A percentile compares a stretch with the other conserved stretches of the same genome.
phyloP scores from a whole-genome alignment of 768 basidiomycete species.

The Lentinula detonsa region DNA sequence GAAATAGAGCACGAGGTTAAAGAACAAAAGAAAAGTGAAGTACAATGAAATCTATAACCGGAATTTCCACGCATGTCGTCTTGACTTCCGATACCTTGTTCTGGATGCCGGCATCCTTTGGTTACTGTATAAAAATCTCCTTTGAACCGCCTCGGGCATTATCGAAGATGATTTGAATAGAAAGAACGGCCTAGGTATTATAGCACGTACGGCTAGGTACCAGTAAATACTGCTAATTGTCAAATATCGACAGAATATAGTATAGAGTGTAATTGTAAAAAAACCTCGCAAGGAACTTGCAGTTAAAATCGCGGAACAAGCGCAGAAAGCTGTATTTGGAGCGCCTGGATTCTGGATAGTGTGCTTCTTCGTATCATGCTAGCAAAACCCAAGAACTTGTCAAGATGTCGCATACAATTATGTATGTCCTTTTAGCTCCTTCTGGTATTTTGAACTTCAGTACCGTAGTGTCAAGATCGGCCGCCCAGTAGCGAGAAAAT shows the following conservation, averaged over 20 bases:
- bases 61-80: not conserved
- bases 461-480: not conserved
- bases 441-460: not conserved
- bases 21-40: constrained; percentile 2
- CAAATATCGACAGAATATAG: not conserved
- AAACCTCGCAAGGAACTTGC: not conserved
- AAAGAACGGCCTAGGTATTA: not conserved
- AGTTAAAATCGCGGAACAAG: not conserved
- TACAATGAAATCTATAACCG: not conserved
- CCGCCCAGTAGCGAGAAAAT: not conserved
- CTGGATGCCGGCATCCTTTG: not conserved
- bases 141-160: not conserved
- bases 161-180: not conserved
- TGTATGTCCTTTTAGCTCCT: not conserved
- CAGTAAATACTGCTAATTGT: not conserved
- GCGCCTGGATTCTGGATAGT: not conserved
- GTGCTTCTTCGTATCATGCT: not conserved
- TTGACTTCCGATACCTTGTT: not conserved
- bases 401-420: not conserved
- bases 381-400: not conserved
- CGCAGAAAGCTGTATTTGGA: not conserved
- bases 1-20: not conserved
- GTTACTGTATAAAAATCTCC: not conserved
- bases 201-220: not conserved
- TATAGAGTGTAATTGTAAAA: not conserved